Base-by-base conservation (phyloP, 2,329 filamentous ascomycete genomes). In the Fusarium equiseti region DNA sequence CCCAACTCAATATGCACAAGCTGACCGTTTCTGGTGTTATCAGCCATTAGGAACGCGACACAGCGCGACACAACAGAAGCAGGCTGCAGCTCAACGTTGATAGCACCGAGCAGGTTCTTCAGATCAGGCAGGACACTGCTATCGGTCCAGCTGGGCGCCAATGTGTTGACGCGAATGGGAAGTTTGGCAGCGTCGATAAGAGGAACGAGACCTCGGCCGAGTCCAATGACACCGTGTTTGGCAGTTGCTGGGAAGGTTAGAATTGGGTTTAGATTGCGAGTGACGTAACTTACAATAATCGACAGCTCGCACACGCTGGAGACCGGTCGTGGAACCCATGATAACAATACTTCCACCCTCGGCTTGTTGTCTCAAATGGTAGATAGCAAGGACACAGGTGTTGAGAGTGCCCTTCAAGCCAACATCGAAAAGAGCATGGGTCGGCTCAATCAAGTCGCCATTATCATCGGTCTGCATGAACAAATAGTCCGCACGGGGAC, bases 161-260 rank as follows among this genome's bases (percentile, higher is more conserved):
- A 77, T 8, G 81, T 83, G 78, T 90, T 90, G 53, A 90, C 74
- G 16, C 88, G 84, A 45, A 90, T 83, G 2, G 85, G 83, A 2
- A 85, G 64, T 20, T 74, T 65, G 13, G 79, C 77, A 4, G 70
- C 71, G 15, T 73, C 67, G 5, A 87, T 68, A 6, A 83, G 75
- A 5, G 78, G 76, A 2, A 81, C 75, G 12, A 87, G 76, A 5
- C 84, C 83, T 29, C 87, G 82, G 24, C 86, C 81, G 58, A 87
- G 83, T 4, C 88, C 87, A 1, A 89, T 66, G 1, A 88, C 83
- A 24, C 82, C 88, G 58, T 88, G 85, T 63, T 90, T 90, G 29
- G 86, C 79, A 3, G 84, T 82, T 2, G 83, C 83, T 84, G 1
- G 24, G 13, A 11, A 57, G 20, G 12, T 71, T 22, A 64, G 56